A percentile compares a stretch with the other conserved stretches of the same genome.
These are phyloP conservation scores for Chrysophaeum taylorii DNA, from an alignment of 352 stramenopile species.

Conservation along the genomic window DNA sequence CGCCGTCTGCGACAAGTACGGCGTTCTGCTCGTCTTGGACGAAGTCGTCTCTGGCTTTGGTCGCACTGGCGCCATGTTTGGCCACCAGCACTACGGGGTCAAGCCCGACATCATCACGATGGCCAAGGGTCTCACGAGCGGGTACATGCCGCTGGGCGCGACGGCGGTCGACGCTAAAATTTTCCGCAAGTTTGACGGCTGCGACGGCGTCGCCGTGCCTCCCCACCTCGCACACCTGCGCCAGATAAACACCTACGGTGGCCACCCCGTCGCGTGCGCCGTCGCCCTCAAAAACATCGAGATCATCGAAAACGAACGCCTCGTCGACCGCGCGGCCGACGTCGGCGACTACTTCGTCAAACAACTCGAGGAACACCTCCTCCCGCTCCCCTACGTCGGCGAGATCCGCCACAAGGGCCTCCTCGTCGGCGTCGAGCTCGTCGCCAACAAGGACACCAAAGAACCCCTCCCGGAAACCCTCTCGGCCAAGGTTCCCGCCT, in stretches of 20 bases:
- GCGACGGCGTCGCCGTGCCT: not conserved
- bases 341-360: not conserved
- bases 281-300: constrained; percentile 8
- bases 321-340: not conserved
- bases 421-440: constrained; percentile 14
- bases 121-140: constrained; percentile 54
- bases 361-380: not conserved
- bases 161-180: not conserved
- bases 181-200: not conserved
- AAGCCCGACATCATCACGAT: constrained; percentile 69
- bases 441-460: not conserved
- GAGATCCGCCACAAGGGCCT: constrained; percentile 7
- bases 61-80: constrained; percentile 54
- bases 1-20: constrained; percentile 61
- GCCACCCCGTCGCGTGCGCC: constrained; percentile 11
- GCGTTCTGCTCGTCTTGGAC: constrained; percentile 73
- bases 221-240: not conserved
- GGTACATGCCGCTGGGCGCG: not conserved
- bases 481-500: not conserved
- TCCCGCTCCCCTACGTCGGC: not conserved
- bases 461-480: not conserved
- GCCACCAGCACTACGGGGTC: constrained; percentile 61
- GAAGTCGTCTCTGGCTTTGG: constrained; percentile 73
- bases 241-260: constrained; percentile 9
- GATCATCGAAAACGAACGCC: constrained; percentile 1